Conservation (phyloP, 164 flowering plant species). For the Akebia trifoliata region DNA sequence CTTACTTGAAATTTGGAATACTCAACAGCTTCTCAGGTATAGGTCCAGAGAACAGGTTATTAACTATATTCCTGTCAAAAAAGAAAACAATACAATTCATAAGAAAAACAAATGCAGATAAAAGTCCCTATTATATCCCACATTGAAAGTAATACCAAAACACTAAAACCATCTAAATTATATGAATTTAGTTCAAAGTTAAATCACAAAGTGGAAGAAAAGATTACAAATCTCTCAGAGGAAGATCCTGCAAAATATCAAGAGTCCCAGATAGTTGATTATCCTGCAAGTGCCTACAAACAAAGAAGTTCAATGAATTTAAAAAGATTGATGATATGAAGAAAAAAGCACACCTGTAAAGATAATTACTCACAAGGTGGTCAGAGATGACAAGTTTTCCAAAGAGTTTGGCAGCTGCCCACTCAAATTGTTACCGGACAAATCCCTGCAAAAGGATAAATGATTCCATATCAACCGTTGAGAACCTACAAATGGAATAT, state of each 20-base stretch:
- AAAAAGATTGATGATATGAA: not conserved
- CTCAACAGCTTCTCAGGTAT: conserved; percentile 68
- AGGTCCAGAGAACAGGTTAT: conserved; percentile 76
- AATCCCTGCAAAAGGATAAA: conserved; percentile 49
- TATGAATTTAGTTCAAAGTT: not conserved
- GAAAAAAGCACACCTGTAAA: not conserved
- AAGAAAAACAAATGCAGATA: not conserved
- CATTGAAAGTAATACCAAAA: not conserved
- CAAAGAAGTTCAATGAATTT: conserved; percentile 3
- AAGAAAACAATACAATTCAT: not conserved
- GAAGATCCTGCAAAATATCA: conserved; percentile 82
- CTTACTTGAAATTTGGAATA: conserved; percentile 81
- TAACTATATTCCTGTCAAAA: conserved; percentile 68
- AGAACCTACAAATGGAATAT: not conserved
- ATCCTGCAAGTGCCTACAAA: conserved; percentile 76
- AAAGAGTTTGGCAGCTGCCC: conserved; percentile 74
- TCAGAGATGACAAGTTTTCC: conserved; percentile 40
- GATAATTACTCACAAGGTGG: conserved; percentile 56
- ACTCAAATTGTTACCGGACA: conserved; percentile 73
- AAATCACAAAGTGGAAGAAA: conserved; percentile 18
- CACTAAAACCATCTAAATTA: not conserved
- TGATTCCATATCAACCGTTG: not conserved
- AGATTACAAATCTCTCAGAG: conserved; percentile 62
- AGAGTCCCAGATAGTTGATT: conserved; percentile 85
- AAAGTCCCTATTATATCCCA: not conserved